Evolutionary conservation across 176 grass and related monocot species (phyloP).

Genomic region (Zizania latifolia): DNA sequence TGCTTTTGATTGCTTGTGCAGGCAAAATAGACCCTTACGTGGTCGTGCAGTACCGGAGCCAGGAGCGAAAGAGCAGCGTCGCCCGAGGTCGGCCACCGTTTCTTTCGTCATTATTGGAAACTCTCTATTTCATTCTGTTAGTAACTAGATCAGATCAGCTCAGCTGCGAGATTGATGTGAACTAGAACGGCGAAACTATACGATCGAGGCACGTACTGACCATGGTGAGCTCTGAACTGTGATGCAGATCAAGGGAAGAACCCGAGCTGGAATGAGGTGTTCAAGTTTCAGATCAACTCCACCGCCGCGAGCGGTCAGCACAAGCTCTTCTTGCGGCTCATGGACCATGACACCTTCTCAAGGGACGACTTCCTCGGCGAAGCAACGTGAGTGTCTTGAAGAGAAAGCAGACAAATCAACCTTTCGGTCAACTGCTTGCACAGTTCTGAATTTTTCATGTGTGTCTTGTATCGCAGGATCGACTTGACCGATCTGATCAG

Average conservation of each 20-base stretch:
- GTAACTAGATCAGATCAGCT: no score
- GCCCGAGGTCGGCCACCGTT: constrained; percentile 35
- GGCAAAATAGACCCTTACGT: constrained; percentile 87
- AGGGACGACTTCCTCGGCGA: constrained; percentile 72
- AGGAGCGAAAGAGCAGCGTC: constrained; percentile 76
- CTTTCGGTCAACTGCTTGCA: neutral
- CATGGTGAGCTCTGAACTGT: neutral
- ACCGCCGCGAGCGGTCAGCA: constrained; percentile 44
- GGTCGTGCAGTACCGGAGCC: constrained; percentile 61
- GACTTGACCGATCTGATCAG: constrained; percentile 64
- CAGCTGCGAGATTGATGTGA: neutral
- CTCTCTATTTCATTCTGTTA: no score
- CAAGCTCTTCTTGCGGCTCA: constrained; percentile 59
- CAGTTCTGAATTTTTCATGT: neutral
- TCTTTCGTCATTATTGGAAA: neutral
- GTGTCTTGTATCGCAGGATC: constrained; percentile 50
- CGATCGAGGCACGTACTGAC: neutral
- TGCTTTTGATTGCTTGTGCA: constrained; percentile 11
- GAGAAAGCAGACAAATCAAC: neutral
- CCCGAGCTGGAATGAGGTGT: constrained; percentile 84
- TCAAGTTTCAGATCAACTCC: constrained; percentile 65
- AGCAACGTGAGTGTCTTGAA: constrained; percentile 66
- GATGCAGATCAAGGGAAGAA: constrained; percentile 60
- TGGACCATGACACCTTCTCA: constrained; percentile 74
- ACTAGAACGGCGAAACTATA: neutral